Percentiles rank a stretch among this genome's conserved stretches.
Conservation (phyloP, 306 rosid species). For the Dalbergia oliveri region DNA sequence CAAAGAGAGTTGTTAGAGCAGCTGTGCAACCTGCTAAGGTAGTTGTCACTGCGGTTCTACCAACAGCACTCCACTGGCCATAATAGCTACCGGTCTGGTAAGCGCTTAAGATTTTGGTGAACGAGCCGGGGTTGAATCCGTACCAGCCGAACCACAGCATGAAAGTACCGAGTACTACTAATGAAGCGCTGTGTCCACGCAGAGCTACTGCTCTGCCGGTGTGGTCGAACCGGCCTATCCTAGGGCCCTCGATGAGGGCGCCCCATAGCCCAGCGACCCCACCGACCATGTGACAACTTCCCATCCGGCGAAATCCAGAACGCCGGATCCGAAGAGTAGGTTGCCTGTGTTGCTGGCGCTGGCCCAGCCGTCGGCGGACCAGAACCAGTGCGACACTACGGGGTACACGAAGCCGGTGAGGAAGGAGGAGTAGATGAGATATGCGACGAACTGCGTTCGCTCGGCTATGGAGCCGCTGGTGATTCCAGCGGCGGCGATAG, state of each 20-base stretch:
- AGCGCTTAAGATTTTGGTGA: conserved; percentile 55
- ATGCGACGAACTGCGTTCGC: conserved; percentile 88
- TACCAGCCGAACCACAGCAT: conserved; percentile 99
- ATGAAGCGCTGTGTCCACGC: conserved; percentile 78
- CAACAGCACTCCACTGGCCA: conserved; percentile 93
- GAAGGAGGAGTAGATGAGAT: conserved; percentile 81
- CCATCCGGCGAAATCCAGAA: conserved; percentile 90
- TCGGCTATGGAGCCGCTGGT: conserved; percentile 94
- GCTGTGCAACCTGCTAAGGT: conserved; percentile 87
- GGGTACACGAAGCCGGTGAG: conserved; percentile 96
- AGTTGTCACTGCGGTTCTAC: conserved; percentile 91
- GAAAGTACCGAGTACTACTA: conserved; percentile 82
- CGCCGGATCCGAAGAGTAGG: conserved; percentile 69
- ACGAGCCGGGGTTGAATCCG: conserved; percentile 95
- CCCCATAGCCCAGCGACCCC: conserved; percentile 96
- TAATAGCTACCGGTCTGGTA: conserved; percentile 62
- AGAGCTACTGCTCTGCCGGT: conserved; percentile 57
- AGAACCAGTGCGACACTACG: conserved; percentile 88
- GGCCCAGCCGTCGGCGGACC: conserved; percentile 95
- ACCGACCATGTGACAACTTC: conserved; percentile 96
- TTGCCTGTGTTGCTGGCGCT: conserved; percentile 35
- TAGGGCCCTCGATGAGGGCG: conserved; percentile 79
- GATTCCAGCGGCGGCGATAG: conserved; percentile 96
- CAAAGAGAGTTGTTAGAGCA: conserved; percentile 84
- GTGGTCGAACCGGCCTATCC: conserved; percentile 86